These are phyloP conservation scores for Fallopia convolvulus DNA, from an alignment of 148 eudicot species.

Conservation along the genomic window DNA sequence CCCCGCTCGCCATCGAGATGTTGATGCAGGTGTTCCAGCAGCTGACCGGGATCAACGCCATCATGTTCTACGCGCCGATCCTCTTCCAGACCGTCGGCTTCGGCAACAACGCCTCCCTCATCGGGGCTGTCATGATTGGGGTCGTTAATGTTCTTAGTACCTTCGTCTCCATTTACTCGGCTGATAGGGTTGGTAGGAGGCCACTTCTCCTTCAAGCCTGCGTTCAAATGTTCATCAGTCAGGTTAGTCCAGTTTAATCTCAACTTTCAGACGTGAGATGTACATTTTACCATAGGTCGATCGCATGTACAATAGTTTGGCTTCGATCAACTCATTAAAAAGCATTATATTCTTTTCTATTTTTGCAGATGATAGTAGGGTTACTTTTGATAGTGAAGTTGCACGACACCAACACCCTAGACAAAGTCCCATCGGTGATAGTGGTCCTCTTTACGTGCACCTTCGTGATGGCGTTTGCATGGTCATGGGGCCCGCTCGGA, in stretches of 20 bases:
- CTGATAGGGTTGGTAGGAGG: conserved; percentile 71
- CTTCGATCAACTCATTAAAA: no score
- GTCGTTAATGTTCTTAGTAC: conserved; percentile 63
- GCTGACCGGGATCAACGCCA: conserved; percentile 79
- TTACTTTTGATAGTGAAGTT: no score
- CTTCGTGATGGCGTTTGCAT: background rate
- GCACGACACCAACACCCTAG: background rate
- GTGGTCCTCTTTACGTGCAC: conserved; percentile 11
- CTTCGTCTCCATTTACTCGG: conserved; percentile 63
- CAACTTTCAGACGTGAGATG: no score
- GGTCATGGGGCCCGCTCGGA: conserved; percentile 36
- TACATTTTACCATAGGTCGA: no score
- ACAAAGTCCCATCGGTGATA: background rate
- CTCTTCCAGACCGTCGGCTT: conserved; percentile 86
- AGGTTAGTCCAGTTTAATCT: no score
- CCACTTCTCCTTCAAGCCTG: conserved; percentile 59
- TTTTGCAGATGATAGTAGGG: conserved; percentile 15
- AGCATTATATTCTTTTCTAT: no score
- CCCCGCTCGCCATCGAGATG: conserved; percentile 58
- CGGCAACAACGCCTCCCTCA: conserved; percentile 46
- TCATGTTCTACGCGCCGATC: conserved; percentile 93
- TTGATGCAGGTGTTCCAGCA: conserved; percentile 86
- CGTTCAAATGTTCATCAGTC: conserved; percentile 58
- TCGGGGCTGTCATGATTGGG: conserved; percentile 58
- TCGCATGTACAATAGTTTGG: no score